These are phyloP conservation scores for Ceratocystis eucalypticola DNA, from an alignment of 2,329 filamentous ascomycete species.

Conservation along the genomic window DNA sequence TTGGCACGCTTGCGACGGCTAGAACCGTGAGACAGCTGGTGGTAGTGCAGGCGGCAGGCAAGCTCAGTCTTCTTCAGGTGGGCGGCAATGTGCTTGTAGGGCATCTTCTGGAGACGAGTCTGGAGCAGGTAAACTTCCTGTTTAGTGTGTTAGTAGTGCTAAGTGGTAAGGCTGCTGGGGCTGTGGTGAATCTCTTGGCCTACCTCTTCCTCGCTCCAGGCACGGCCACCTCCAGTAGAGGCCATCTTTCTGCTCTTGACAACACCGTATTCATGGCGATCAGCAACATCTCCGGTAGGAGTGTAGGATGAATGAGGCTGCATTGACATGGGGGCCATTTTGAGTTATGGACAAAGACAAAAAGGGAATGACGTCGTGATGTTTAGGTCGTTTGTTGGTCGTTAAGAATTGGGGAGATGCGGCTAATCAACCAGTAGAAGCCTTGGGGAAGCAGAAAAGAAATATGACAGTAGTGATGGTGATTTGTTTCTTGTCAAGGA, in stretches of 20 bases:
- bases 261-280: slow-evolving; percentile 46
- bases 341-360: background rate
- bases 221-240: slow-evolving; percentile 61
- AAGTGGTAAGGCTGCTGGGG: background rate
- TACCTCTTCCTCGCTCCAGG: slow-evolving; percentile 80
- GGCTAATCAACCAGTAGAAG: slow-evolving; percentile 4
- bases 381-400: slow-evolving; percentile 18
- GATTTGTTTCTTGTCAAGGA: background rate
- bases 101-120: slow-evolving; percentile 75
- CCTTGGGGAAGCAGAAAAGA: background rate
- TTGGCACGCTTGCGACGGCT: slow-evolving; percentile 65
- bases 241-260: slow-evolving; percentile 53
- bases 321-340: slow-evolving; percentile 35
- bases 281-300: slow-evolving; percentile 40
- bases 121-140: slow-evolving; percentile 75
- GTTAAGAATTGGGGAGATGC: slow-evolving; percentile 11
- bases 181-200: slow-evolving; percentile 22
- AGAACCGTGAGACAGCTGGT: slow-evolving; percentile 70
- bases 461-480: background rate
- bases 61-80: slow-evolving; percentile 80
- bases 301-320: slow-evolving; percentile 33
- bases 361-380: slow-evolving; percentile 10
- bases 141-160: slow-evolving; percentile 8
- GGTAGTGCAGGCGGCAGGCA: slow-evolving; percentile 75
- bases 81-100: slow-evolving; percentile 78